phyloP scores from a whole-genome alignment of 2,329 filamentous ascomycete genomes.

The Trichophyton verrucosum region DNA sequence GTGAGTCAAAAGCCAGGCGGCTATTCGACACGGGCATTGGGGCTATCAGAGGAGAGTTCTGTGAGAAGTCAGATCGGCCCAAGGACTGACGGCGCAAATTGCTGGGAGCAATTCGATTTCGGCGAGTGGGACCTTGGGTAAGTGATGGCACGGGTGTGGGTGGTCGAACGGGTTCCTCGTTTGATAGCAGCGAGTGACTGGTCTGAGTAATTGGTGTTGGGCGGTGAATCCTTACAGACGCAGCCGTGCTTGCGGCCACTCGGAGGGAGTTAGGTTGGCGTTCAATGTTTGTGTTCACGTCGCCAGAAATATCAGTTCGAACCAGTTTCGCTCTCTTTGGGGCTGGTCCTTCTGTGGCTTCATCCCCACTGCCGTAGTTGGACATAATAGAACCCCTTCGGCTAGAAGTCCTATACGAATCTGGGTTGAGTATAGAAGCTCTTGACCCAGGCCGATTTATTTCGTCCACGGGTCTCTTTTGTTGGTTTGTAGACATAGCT shows the following conservation, averaged over 20 bases:
- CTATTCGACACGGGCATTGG: constrained; percentile 29
- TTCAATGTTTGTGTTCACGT: constrained; percentile 53
- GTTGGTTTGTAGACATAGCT: constrained; percentile 16
- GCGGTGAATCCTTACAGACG: constrained; percentile 72
- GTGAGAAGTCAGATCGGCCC: constrained; percentile 34
- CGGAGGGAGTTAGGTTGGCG: constrained; percentile 65
- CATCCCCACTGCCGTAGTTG: constrained; percentile 62
- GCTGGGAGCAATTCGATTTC: constrained; percentile 32
- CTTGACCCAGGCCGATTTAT: constrained; percentile 50
- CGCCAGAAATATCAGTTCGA: constrained; percentile 59
- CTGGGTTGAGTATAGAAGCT: constrained; percentile 39
- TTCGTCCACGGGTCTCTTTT: constrained; percentile 26
- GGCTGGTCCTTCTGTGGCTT: constrained; percentile 46
- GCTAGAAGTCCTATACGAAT: constrained; percentile 19
- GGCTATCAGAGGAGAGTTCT: constrained; percentile 1
- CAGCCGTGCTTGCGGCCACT: constrained; percentile 81
- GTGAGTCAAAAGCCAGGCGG: constrained; percentile 31
- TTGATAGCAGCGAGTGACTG: constrained; percentile 19
- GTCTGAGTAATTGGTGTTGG: constrained; percentile 46
- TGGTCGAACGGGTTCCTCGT: constrained; percentile 36
- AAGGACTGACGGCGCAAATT: constrained; percentile 51
- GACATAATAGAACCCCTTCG: constrained; percentile 32
- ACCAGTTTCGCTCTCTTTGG: constrained; percentile 73
- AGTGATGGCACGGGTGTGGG: constrained; percentile 33
- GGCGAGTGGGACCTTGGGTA: constrained; percentile 17